phyloP scores from a whole-genome alignment of 352 stramenopile species.

The Globisporangium iwayamae region DNA sequence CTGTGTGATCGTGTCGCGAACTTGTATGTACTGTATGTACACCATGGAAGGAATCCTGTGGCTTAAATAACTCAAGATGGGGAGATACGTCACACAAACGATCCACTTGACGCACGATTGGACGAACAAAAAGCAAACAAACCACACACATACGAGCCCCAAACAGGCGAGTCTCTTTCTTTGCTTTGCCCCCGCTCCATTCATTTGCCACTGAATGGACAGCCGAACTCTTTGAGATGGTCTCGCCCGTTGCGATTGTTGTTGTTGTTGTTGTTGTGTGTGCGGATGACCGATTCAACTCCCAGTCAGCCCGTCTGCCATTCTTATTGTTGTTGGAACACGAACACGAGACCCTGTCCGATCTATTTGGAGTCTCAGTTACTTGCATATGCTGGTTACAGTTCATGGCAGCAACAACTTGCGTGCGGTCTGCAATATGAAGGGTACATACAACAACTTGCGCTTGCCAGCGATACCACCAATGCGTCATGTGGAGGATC shows the following conservation, averaged over 20 bases:
- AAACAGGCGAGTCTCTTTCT: background rate
- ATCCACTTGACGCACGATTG: slow-evolving; percentile 2
- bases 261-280: background rate
- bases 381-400: background rate
- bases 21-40: background rate
- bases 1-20: background rate
- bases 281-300: background rate
- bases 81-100: background rate
- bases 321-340: background rate
- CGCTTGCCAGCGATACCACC: background rate
- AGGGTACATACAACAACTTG: background rate
- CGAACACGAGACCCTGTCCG: background rate
- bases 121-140: background rate
- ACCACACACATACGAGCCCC: background rate
- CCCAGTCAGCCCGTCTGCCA: background rate
- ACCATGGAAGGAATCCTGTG: background rate
- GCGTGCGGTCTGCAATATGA: background rate
- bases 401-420: background rate
- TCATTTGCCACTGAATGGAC: background rate
- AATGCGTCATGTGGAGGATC: too few species aligned
- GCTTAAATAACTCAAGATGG: background rate
- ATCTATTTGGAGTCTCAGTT: background rate
- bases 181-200: background rate
- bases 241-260: background rate
- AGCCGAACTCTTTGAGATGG: background rate